Percentiles rank a stretch among this genome's conserved stretches.
phyloP scores from a whole-genome alignment of 768 basidiomycete species.

The Naganishia vaughanmartiniae region DNA sequence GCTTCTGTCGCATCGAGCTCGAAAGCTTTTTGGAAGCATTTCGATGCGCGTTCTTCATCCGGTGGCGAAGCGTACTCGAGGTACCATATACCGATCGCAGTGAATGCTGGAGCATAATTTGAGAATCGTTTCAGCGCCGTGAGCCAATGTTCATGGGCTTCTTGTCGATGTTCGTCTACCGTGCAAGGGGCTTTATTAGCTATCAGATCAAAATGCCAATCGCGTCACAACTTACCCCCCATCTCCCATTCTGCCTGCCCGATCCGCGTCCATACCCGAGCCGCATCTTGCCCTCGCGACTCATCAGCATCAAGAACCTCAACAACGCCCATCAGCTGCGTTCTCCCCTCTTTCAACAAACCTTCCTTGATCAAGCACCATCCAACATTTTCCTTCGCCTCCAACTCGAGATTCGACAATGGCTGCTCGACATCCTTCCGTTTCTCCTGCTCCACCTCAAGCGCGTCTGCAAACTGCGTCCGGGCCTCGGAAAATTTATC shows the following conservation, averaged over 20 bases:
- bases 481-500: slow-evolving; percentile 69
- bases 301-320: slow-evolving; percentile 52
- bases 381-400: slow-evolving; percentile 74
- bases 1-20: slow-evolving; percentile 88
- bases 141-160: slow-evolving; percentile 77
- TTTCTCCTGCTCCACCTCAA: slow-evolving; percentile 57
- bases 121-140: slow-evolving; percentile 70
- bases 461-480: slow-evolving; percentile 62
- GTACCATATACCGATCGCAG: slow-evolving; percentile 89
- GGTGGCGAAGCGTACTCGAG: slow-evolving; percentile 66
- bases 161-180: slow-evolving; percentile 59
- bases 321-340: slow-evolving; percentile 45
- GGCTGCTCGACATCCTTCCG: slow-evolving; percentile 29
- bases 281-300: slow-evolving; percentile 62
- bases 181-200: not conserved
- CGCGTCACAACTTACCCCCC: slow-evolving; percentile 60
- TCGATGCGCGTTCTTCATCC: slow-evolving; percentile 79
- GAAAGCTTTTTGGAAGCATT: slow-evolving; percentile 97
- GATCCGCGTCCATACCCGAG: slow-evolving; percentile 79
- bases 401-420: slow-evolving; percentile 54
- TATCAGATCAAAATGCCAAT: slow-evolving; percentile 7
- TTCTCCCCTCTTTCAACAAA: slow-evolving; percentile 42
- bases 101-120: slow-evolving; percentile 84
- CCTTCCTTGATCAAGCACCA: slow-evolving; percentile 71
- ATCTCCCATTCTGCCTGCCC: slow-evolving; percentile 73